Evolutionary conservation across 805 yeast species (phyloP), one percentile per base, ranked within the genome.

Genomic region (Spathaspora boniae): DNA sequence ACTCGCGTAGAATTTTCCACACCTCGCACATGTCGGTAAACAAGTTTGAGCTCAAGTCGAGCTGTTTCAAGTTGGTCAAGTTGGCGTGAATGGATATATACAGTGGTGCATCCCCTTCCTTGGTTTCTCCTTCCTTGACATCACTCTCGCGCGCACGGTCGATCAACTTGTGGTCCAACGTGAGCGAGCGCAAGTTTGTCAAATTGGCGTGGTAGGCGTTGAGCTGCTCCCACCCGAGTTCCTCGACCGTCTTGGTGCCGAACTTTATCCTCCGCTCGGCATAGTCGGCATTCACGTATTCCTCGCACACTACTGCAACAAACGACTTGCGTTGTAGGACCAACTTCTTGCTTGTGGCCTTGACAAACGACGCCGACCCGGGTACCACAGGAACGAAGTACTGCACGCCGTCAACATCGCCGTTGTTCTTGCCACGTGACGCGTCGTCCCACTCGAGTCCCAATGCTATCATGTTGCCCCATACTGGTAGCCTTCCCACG

Each of bases 371-470:
- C 0, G 86, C 94, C 2, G 80, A 61, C 0, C 63, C 65, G 0
- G 52, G n/a, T 41, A 58, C n/a, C 24, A 22, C 6, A 15, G 38
- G 38, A 48, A 44, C 22, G 53, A 89, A 89, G 53, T 86, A 86
- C 35, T 53, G 46, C 0, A 57, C 47, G 0, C 81, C 86, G 15
- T 73, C 63, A 18, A 76, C 41, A 1, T 51, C 38, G 0, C 98
- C 98, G 42, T 73, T 61, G 53, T 88, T 78, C 47, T 80, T 86
- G 1, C 97, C 97, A 23, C 87, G 64, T 0, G 41, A 37, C 0
- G 70, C 58, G 29, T 77, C 65, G 53, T 89, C 97, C 96, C 96
- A 89, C 54, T 89, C 96, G 3, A 89, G 69, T 0, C 97, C 97
- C 9, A 75, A 55, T 0, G 91, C 87, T 1, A 44, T 26, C 0